Conservation (phyloP, 805 yeast genomes). For the Hanseniaspora mollemarum region DNA sequence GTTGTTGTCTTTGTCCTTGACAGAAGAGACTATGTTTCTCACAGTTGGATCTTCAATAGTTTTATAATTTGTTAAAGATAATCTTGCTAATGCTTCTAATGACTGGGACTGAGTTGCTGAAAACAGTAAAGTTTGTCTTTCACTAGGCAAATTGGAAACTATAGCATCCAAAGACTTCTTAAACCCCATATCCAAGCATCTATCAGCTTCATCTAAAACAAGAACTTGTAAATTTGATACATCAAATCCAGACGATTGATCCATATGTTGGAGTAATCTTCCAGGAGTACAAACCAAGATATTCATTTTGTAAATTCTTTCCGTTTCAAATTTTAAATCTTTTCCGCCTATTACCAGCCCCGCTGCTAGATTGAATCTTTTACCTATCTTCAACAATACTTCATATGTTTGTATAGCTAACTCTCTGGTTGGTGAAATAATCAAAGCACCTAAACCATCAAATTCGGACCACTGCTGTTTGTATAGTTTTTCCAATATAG, state of each 20-base stretch:
- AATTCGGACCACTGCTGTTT: conserved; percentile 64
- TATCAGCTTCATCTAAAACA: conserved; percentile 83
- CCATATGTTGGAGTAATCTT: conserved; percentile 77
- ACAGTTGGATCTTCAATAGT: conserved; percentile 37
- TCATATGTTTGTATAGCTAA: conserved; percentile 84
- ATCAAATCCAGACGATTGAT: conserved; percentile 74
- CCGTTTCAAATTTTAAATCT: conserved; percentile 70
- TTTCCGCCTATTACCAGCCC: conserved; percentile 92
- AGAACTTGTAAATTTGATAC: conserved; percentile 62
- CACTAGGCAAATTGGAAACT: conserved; percentile 60
- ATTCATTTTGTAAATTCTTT: conserved; percentile 66
- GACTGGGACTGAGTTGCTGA: conserved; percentile 85
- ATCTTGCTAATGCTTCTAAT: conserved; percentile 68
- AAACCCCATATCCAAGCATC: conserved; percentile 91
- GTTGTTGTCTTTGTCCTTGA: conserved; percentile 17
- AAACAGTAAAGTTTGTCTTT: conserved; percentile 72
- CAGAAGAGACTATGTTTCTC: conserved; percentile 48
- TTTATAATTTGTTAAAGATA: conserved; percentile 38
- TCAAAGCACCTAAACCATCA: conserved; percentile 82
- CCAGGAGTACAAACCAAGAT: conserved; percentile 89
- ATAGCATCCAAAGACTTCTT: conserved; percentile 72
- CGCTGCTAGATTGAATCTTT: conserved; percentile 63
- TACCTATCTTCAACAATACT: conserved; percentile 72
- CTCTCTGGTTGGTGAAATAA: conserved; percentile 87
- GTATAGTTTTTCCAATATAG: conserved; percentile 59